Base-by-base conservation (phyloP, 148 eudicot genomes). In the Dysphania ambrosioides region DNA sequence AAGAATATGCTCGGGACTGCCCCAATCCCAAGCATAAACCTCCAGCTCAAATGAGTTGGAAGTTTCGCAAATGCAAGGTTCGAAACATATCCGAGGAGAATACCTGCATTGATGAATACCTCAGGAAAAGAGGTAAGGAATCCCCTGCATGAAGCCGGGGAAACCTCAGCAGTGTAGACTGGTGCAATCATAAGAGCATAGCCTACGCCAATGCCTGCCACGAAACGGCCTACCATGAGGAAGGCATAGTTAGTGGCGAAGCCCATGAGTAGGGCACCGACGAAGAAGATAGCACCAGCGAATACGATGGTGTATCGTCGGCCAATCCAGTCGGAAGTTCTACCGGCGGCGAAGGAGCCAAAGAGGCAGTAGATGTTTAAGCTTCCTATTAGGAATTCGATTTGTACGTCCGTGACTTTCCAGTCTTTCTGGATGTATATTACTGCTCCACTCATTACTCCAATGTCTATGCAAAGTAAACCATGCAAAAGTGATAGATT, bases 111-210 rank as follows among this genome's bases (percentile, higher is more conserved):
- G 29, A 92, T 90, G 82, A 90, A 92, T 26, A 92, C 89, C 78
- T 92, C 97, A 0, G 97, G 91, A 74, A 92, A 90, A 0, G 97
- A 92, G 6, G 96, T 88, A 9, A 92, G 85, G 62, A 88, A 90
- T 2, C 97, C 97, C 8, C 96, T 87, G 12, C 86, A 79, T 6
- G 90, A 71, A 2, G 97, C 93, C 6, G 97, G 96, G 3, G 97
- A 77, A 10, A 90, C 90, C 82, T 92, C 97, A 0, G 97, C 96
- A 8, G 97, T 92, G 84, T 92, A 92, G 9, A 92, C 97, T 2
- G 97, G 97, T 2, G 93, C 93, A 27, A 89, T 85, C 93, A 87
- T 87, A 31, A 89, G 89, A 7, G 87, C 87, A 60, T 85, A 85
- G 6, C 85, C 87, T 4, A 85, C 85, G 0, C 87, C 87, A 0